Base-by-base conservation (phyloP, 1,139 yeast species). In the Candida labiduridarum region DNA sequence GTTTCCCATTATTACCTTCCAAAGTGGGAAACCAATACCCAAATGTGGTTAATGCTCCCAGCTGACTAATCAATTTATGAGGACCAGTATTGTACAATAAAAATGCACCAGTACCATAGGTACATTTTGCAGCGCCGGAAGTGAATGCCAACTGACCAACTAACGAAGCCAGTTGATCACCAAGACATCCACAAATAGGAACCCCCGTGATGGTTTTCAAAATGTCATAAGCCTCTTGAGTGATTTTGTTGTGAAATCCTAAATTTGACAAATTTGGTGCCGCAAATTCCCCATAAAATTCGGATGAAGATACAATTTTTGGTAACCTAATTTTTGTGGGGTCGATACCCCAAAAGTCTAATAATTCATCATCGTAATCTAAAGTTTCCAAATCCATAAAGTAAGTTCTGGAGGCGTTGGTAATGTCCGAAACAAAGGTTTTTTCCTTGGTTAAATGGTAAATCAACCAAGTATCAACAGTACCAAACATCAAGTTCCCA, bases 71-170 rank as follows among this genome's bases (percentile, higher is more conserved):
- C 66, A 85, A 73, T 56, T 83, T 82, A 44, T 75, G 67, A 31
- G 76, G 68, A 50, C 98, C 98, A 2, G 96, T 89, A 71, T 92
- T 92, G 77, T 88, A 90, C 57, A 92, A 77, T 56, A 92, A 70
- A 79, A 92, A 92, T 67, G 96, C 90, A 56, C 98, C 98, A 2
- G 98, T 92, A 58, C 98, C 98, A 65, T 91, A 92, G n/a, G 98
- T 92, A 76, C 96, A 89, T 70, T 92, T 92, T 40, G 97, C 97
- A 48, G 87, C 83, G 50, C 97, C 97, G 31, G 84, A 79, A 57
- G 80, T 78, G 62, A 89, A 83, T 1, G 97, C 97, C 68, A 89
- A 71, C 69, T 92, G 97, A 33, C 98, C 98, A 47, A 91, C 96
- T 55, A 92, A 72, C 4, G 97, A 95, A 3, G 97, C 92, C 52